These are phyloP conservation scores for Pachysandra terminalis DNA, from an alignment of 164 flowering plant genomes.

Conservation along the genomic window DNA sequence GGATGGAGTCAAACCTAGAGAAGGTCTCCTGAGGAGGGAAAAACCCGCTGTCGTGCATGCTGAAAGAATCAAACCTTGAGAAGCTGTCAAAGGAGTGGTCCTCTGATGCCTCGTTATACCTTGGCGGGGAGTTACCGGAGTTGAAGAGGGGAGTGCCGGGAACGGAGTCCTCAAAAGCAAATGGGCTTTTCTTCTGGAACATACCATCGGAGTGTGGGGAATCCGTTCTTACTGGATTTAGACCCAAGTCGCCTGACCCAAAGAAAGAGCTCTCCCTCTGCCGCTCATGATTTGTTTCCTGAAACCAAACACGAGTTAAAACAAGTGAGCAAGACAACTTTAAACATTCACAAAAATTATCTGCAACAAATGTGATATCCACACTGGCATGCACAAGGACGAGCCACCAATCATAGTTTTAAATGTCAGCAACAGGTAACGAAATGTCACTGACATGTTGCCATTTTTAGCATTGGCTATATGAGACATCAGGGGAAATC, in stretches of 20 bases:
- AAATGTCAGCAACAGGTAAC: no score
- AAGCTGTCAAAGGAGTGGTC: slow-evolving; percentile 59
- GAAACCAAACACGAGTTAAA: slow-evolving; percentile 9
- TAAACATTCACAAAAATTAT: no score
- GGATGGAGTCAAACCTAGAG: slow-evolving; percentile 54
- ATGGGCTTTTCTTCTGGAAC: slow-evolving; percentile 49
- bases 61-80: slow-evolving; percentile 77
- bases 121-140: slow-evolving; percentile 51
- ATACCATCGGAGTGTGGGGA: slow-evolving; percentile 50
- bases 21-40: slow-evolving; percentile 41
- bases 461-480: no score
- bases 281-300: slow-evolving; percentile 55
- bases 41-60: slow-evolving; percentile 33
- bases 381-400: no score
- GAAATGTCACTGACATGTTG: no score
- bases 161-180: slow-evolving; percentile 73
- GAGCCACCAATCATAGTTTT: no score
- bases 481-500: no score
- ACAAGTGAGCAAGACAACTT: background rate
- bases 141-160: slow-evolving; percentile 71
- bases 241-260: slow-evolving; percentile 50
- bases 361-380: no score
- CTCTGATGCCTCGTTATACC: slow-evolving; percentile 48
- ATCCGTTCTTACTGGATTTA: slow-evolving; percentile 52
- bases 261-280: slow-evolving; percentile 51